Conservation (phyloP, 1,284 basidiomycete genomes). For the Irpex sp. region DNA sequence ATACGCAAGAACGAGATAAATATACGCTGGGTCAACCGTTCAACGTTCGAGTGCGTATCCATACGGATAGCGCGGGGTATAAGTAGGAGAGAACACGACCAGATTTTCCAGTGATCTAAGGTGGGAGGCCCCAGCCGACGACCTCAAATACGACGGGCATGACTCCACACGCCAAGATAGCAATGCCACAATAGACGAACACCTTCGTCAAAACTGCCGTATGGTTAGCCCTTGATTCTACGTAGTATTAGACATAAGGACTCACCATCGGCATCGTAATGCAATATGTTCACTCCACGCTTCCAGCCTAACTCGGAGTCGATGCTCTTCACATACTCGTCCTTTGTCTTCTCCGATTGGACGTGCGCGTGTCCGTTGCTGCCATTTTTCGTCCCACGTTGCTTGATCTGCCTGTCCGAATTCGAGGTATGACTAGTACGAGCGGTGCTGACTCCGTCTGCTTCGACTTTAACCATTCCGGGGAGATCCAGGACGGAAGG, state of each 20-base stretch:
- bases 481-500: conserved; percentile 86
- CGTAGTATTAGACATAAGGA: conserved; percentile 7
- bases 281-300: conserved; percentile 44
- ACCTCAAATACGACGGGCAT: conserved; percentile 69
- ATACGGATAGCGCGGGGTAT: no score
- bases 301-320: conserved; percentile 22
- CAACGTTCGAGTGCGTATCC: no score
- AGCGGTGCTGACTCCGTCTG: conserved; percentile 24
- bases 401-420: conserved; percentile 5
- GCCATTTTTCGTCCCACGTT: conserved; percentile 6
- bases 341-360: conserved; percentile 22
- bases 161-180: conserved; percentile 56
- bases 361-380: conserved; percentile 9
- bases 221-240: not conserved
- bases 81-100: no score
- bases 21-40: not conserved
- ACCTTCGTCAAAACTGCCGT: conserved; percentile 83
- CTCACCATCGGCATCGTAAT: conserved; percentile 86
- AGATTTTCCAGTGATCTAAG: not conserved
- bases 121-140: conserved; percentile 60
- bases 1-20: not conserved
- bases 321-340: conserved; percentile 25
- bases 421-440: conserved; percentile 7
- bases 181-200: conserved; percentile 88
- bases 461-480: conserved; percentile 34